Conservation (phyloP, 2,329 filamentous ascomycete genomes). For the Penicillium sp. region DNA sequence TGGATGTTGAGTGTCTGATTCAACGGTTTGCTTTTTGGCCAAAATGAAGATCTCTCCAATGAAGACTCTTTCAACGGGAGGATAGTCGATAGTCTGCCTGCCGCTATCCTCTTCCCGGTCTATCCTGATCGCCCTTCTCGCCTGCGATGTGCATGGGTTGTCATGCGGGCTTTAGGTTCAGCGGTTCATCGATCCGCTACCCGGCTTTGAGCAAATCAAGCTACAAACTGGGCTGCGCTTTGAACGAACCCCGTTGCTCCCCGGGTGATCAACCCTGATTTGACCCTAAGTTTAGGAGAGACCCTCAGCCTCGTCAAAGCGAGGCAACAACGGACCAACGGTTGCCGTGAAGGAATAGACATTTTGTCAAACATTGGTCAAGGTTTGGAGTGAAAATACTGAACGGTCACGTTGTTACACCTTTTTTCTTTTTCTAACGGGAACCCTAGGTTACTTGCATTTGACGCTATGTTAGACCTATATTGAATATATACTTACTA, state of each 20-base stretch:
- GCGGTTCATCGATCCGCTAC: constrained; percentile 37
- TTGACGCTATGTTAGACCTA: not conserved
- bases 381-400: not conserved
- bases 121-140: constrained; percentile 22
- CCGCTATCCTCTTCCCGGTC: constrained; percentile 21
- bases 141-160: constrained; percentile 26
- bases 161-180: constrained; percentile 39
- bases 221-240: constrained; percentile 1
- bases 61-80: not conserved
- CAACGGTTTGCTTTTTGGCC: constrained; percentile 1
- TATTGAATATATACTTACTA: not conserved
- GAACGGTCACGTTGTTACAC: not conserved
- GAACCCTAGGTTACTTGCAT: not conserved
- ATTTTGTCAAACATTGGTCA: constrained; percentile 8
- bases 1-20: not conserved
- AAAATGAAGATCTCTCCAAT: not conserved
- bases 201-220: constrained; percentile 27
- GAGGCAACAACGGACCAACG: constrained; percentile 8
- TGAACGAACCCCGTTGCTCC: constrained; percentile 12
- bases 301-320: not conserved
- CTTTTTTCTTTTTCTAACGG: not conserved
- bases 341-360: constrained; percentile 13
- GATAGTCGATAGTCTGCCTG: constrained; percentile 5
- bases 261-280: constrained; percentile 23
- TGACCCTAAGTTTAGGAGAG: constrained; percentile 5